Evolutionary conservation across 345 rosid genomes (phyloP), one percentile per base, ranked within the genome.

Genomic region (Garcia nutans): DNA sequence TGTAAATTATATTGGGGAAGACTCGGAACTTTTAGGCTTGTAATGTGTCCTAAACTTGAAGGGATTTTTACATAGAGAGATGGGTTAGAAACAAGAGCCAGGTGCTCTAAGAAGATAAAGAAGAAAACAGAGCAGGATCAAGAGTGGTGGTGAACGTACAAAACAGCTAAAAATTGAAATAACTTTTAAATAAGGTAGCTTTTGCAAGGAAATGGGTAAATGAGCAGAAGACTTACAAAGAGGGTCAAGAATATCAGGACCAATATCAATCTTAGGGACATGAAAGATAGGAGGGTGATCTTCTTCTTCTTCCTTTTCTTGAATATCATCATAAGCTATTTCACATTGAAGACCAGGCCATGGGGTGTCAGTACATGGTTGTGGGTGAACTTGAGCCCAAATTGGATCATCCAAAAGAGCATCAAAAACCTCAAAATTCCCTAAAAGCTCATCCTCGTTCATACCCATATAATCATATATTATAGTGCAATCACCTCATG

Each of bases 291-390:
- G 67, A 61, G 79, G 76, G 73, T 77, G 76, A 63, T 78, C 69
- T 12, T 71, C 74, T 8, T 47, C 13, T 47, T 47, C 50, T 5
- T 37, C 41, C 7, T 37, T 37, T 37, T 37, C 41, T 37, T 37
- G 41, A 37, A 37, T 3, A 37, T 37, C 6, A 47, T 47, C 50
- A 47, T 8, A 47, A 64, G 75, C 78, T 65, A 83, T 65, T 83
- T 85, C 88, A 76, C 88, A 87, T 66, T 79, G 82, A 71, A 85
- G 65, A 23, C 86, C 86, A 75, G 85, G 88, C 89, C 89, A 85
- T 77, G 84, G 89, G 10, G 88, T 87, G 66, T 85, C 82, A n/a
- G 80, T 81, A 71, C 89, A 87, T 66, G 89, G 89, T 37, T 75
- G 70, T 37, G 86, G 86, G 56, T 87, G 86, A 42, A 62, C 45